Conservation (phyloP, 768 basidiomycete genomes). For the Suillus tomentosus region DNA sequence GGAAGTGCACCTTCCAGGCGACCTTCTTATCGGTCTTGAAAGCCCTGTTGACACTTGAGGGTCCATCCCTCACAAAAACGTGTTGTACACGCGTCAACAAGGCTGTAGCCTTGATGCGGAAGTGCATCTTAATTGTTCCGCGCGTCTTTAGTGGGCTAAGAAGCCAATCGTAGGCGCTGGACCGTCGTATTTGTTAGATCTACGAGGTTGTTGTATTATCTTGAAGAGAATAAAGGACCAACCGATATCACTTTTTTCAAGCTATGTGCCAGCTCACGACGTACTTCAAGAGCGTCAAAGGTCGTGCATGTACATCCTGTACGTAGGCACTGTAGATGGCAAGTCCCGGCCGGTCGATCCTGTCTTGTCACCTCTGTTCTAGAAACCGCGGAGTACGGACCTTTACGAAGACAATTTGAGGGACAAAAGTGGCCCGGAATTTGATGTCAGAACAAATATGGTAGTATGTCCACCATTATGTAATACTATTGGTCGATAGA, state of each 20-base stretch:
- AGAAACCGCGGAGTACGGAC: slow-evolving; percentile 6
- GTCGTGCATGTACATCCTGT: background rate
- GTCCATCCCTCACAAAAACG: slow-evolving; percentile 38
- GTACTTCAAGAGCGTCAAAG: background rate
- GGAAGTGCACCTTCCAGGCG: slow-evolving; percentile 11
- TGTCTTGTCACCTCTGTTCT: background rate
- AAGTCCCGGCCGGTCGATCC: slow-evolving; percentile 9
- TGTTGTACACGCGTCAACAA: slow-evolving; percentile 34
- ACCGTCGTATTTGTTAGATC: background rate
- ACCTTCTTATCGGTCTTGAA: slow-evolving; percentile 32
- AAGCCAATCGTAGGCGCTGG: slow-evolving; percentile 19
- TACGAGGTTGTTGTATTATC: background rate
- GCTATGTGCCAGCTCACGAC: background rate
- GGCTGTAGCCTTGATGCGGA: slow-evolving; percentile 33
- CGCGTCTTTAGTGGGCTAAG: slow-evolving; percentile 25
- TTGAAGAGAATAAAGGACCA: background rate
- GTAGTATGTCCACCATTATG: background rate
- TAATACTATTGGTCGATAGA: no score
- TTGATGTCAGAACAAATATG: background rate
- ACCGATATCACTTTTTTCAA: background rate
- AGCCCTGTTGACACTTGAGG: slow-evolving; percentile 33
- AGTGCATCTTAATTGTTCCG: slow-evolving; percentile 24
- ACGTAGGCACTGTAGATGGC: background rate
- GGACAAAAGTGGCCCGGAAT: background rate
- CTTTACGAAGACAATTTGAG: background rate